Evolutionary conservation across 495 filamentous ascomycete species (phyloP), one percentile per base, ranked within the genome.

Genomic region (Alectoria sarmentosa): DNA sequence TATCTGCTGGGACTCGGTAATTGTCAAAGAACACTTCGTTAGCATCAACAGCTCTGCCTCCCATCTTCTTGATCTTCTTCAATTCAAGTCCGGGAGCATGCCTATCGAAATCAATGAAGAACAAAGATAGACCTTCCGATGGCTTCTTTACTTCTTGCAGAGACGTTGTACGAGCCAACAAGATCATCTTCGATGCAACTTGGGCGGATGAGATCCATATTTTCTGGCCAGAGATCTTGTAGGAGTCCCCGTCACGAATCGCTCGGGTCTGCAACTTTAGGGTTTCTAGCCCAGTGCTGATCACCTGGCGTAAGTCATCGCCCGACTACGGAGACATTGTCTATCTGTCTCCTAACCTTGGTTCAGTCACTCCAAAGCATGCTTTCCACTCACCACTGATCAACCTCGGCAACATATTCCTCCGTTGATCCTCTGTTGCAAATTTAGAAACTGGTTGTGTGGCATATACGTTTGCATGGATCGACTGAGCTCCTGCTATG

Each of bases 11-110:
- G 14, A 91, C 82, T 5, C 69, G 63, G 72, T 90, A 93, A 64
- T 85, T 82, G 69, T 91, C 88, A 72, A 92, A 91, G 76, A 91
- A 93, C 2, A 92, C 86, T 73, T 92, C 87, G 70, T 92, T 92
- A 6, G 89, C 89, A 71, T 90, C 88, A n/a, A 92, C 81, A 1
- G 88, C 88, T 15, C 87, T 77, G 4, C 87, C 87, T 37, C 89
- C 89, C 89, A 92, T 91, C 70, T 92, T 93, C 73, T 85, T 85
- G 71, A 92, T 94, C 68, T 78, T 83, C 37, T 82, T 83, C 71
- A 91, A 75, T 38, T 87, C 82, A 4, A 91, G 75, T 1, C 84
- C 82, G 37, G 67, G 52, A 2, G 80, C 72, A 4, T 72, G 70
- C 36, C 80, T 80, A 72, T 90, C 81, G 19, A 93, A 77, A 67